A percentile compares a stretch with the other conserved stretches of the same genome.
phyloP scores from a whole-genome alignment of 2,329 filamentous ascomycete species.

The Pseudogymnoascus sp. region DNA sequence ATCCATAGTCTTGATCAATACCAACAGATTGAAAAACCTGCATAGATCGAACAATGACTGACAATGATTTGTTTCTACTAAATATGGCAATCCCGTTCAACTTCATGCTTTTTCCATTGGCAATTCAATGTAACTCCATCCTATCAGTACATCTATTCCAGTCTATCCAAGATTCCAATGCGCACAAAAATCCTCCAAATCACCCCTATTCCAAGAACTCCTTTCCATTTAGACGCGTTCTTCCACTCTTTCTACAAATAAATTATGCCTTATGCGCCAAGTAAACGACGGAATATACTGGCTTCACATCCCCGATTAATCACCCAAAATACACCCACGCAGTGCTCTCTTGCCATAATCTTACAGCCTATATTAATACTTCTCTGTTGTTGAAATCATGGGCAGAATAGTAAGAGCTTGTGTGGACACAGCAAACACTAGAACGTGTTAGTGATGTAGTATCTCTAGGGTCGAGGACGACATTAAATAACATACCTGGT shows the following conservation, averaged over 20 bases:
- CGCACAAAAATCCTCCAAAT: not conserved
- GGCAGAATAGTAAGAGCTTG: constrained; percentile 17
- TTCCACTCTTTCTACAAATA: not conserved
- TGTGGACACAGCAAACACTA: constrained; percentile 12
- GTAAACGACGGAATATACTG: not conserved
- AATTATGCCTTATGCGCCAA: not conserved
- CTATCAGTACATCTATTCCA: not conserved
- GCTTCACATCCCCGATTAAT: not conserved
- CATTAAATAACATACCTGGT: constrained; percentile 14
- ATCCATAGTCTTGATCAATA: not conserved
- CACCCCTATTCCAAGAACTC: not conserved
- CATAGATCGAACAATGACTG: not conserved
- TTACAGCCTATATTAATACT: constrained; percentile 10
- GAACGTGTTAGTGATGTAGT: not conserved
- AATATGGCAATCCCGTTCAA: no score
- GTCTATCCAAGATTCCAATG: not conserved
- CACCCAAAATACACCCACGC: not conserved
- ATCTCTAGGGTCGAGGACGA: not conserved
- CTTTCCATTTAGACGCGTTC: not conserved
- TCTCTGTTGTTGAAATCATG: constrained; percentile 15
- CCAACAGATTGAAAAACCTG: not conserved
- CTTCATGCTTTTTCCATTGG: not conserved
- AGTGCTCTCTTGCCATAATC: not conserved
- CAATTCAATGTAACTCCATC: not conserved
- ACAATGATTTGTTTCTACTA: not conserved